These are phyloP conservation scores for Cyberlindnera suaveolens DNA, from an alignment of 805 yeast genomes.

Conservation along the genomic window DNA sequence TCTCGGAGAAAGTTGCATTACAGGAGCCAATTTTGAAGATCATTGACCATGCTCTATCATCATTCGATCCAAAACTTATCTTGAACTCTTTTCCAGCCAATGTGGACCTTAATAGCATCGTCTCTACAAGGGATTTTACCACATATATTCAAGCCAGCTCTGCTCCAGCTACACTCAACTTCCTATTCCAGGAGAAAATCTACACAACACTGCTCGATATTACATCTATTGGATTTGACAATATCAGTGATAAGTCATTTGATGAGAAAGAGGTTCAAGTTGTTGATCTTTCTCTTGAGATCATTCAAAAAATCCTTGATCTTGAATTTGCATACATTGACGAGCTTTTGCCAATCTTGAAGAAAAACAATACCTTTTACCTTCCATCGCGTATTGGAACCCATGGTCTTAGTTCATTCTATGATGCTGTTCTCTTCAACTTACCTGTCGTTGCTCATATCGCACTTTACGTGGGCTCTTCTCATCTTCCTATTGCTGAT, in stretches of 20 bases:
- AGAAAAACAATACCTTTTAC: slow-evolving; percentile 28
- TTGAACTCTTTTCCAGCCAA: slow-evolving; percentile 46
- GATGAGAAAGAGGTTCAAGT: slow-evolving; percentile 29
- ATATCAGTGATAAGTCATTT: slow-evolving; percentile 33
- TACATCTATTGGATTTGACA: slow-evolving; percentile 55
- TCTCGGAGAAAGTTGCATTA: slow-evolving; percentile 33
- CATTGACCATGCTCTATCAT: slow-evolving; percentile 38
- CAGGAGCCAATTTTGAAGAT: slow-evolving; percentile 51
- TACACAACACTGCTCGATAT: slow-evolving; percentile 51
- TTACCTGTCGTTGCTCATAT: slow-evolving; percentile 69
- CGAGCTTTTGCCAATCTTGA: slow-evolving; percentile 44
- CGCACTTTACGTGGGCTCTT: slow-evolving; percentile 66
- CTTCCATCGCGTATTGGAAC: slow-evolving; percentile 38
- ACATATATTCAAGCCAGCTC: slow-evolving; percentile 61
- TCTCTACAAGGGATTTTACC: slow-evolving; percentile 37
- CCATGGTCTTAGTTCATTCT: slow-evolving; percentile 57
- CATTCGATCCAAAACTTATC: slow-evolving; percentile 48
- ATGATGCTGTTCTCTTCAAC: slow-evolving; percentile 65
- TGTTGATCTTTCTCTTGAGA: slow-evolving; percentile 35
- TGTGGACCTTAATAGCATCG: slow-evolving; percentile 43
- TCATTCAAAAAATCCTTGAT: slow-evolving; percentile 40
- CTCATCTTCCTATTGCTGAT: slow-evolving; percentile 43
- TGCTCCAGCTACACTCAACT: slow-evolving; percentile 57
- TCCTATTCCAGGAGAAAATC: slow-evolving; percentile 53
- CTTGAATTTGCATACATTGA: slow-evolving; percentile 57